Conservation (phyloP, 208 protist genomes). For the Leishmania tropica region DNA sequence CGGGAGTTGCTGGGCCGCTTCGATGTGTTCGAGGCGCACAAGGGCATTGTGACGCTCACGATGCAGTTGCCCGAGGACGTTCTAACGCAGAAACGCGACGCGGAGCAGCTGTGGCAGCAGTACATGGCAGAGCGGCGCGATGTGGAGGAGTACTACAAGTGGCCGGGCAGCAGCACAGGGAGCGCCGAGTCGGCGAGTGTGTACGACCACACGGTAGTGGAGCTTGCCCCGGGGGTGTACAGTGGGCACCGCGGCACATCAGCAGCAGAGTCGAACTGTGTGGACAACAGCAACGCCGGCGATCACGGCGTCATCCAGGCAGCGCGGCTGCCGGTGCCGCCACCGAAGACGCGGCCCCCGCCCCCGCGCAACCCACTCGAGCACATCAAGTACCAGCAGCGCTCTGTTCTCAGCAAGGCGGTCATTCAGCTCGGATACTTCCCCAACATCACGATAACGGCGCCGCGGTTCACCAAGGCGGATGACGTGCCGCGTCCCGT, state of each 20-base stretch:
- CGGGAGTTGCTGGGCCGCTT: slow-evolving; percentile 79
- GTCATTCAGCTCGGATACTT: slow-evolving; percentile 88
- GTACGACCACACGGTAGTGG: slow-evolving; percentile 73
- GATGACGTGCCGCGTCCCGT: slow-evolving; percentile 72
- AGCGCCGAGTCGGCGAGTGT: slow-evolving; percentile 34
- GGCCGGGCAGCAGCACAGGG: slow-evolving; percentile 21
- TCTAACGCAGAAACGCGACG: slow-evolving; percentile 68
- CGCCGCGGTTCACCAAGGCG: slow-evolving; percentile 37
- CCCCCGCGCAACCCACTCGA: slow-evolving; percentile 73
- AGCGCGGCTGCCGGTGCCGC: slow-evolving; percentile 69
- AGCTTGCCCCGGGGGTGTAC: slow-evolving; percentile 81
- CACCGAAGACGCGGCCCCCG: slow-evolving; percentile 41
- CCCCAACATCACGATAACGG: slow-evolving; percentile 72
- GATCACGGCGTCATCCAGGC: slow-evolving; percentile 41
- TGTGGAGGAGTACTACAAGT: slow-evolving; percentile 82
- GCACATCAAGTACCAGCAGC: slow-evolving; percentile 67
- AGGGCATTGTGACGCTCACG: slow-evolving; percentile 77
- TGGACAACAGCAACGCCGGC: slow-evolving; percentile 21
- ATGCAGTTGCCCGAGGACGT: slow-evolving; percentile 68
- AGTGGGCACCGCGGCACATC: slow-evolving; percentile 1
- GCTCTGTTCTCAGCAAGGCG: slow-evolving; percentile 57
- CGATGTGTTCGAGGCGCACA: slow-evolving; percentile 83
- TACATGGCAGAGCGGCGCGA: slow-evolving; percentile 76
- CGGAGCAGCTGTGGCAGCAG: slow-evolving; percentile 82
- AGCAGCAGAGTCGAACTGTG: not conserved